phyloP scores from a whole-genome alignment of 345 rosid genomes.

The Populus deltoides region DNA sequence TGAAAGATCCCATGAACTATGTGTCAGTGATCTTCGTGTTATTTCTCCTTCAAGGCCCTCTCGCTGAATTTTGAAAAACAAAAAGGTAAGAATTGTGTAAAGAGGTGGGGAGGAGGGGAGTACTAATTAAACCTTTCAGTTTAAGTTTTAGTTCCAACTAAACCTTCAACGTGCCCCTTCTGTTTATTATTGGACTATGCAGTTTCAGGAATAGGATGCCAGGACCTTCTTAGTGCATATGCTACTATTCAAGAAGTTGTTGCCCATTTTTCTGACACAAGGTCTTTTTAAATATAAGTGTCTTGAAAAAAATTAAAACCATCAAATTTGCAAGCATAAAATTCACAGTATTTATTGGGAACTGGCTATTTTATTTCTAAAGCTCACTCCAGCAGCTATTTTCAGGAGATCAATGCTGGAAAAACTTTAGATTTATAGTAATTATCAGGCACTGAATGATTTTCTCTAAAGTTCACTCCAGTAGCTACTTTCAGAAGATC shows the following conservation, averaged over 20 bases:
- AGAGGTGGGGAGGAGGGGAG: not conserved
- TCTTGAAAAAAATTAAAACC: not conserved
- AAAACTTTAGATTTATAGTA: not conserved
- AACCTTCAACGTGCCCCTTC: too few relatives aligned
- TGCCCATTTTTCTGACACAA: not conserved
- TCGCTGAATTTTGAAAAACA: slow-evolving; percentile 44
- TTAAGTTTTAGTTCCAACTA: too few relatives aligned
- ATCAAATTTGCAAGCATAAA: not conserved
- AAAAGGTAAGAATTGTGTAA: not conserved
- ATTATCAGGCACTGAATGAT: too few relatives aligned
- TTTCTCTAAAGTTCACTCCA: not conserved
- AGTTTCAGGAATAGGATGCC: too few relatives aligned
- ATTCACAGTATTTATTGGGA: not conserved
- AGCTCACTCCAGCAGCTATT: not conserved
- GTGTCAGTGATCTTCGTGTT: slow-evolving; percentile 69
- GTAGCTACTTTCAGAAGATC: too few relatives aligned
- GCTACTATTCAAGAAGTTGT: too few relatives aligned
- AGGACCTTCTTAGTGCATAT: too few relatives aligned
- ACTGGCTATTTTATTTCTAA: not conserved
- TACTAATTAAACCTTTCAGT: not conserved
- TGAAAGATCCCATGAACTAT: slow-evolving; percentile 85
- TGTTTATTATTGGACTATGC: too few relatives aligned
- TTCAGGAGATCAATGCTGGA: not conserved
- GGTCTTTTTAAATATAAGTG: not conserved
- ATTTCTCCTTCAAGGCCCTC: slow-evolving; percentile 78